Evolutionary conservation across 495 filamentous ascomycete species (phyloP), one percentile per base, ranked within the genome.

Genomic region (Glonium stellatum): DNA sequence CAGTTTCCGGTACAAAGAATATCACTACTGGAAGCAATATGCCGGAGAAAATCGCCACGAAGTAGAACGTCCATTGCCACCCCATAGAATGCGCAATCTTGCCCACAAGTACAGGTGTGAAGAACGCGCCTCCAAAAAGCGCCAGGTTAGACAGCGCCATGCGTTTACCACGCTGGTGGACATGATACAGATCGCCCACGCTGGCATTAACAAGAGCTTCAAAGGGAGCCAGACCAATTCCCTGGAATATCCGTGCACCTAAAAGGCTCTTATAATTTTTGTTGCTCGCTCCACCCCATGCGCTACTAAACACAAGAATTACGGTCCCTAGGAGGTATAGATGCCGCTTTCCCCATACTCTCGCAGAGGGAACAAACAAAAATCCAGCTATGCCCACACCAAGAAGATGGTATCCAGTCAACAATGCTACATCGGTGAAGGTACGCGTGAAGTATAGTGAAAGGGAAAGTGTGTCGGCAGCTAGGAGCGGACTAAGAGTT

Each of bases 81-180:
- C 82, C 80, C 13, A 97, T 79, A 0, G 78, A 77, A 47, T 80
- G 73, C 21, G 90, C 92, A 60, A 96, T 91, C 69, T 88, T 91
- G 35, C 92, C 92, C 11, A 91, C 90, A 10, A 92, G 72, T 27
- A 95, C 89, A 0, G 90, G 92, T 0, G 92, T 96, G 69, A 96
- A 86, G 67, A 97, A 96, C 4, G 92, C 89, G 5, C 90, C 89
- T 0, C 92, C 92, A 69, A 95, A 97, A 10, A 96, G 78, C 3
- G 91, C 84, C 52, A 97, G 81, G 70, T 96, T 97, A 11, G 86
- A 85, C 34, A 95, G 76, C 10, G 92, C 92, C 91, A 97, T 97
- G 49, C 91, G 82, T 68, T 85, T 88, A 23, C 91, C 92, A 35
- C 90, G 79, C 78, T 92, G 77, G 83, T 89, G 59, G 46, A 63